Percentiles rank a stretch among this genome's conserved stretches.
These are phyloP conservation scores for Plenodomus biglobosus DNA, from an alignment of 2,329 filamentous ascomycete genomes.

Conservation along the genomic window DNA sequence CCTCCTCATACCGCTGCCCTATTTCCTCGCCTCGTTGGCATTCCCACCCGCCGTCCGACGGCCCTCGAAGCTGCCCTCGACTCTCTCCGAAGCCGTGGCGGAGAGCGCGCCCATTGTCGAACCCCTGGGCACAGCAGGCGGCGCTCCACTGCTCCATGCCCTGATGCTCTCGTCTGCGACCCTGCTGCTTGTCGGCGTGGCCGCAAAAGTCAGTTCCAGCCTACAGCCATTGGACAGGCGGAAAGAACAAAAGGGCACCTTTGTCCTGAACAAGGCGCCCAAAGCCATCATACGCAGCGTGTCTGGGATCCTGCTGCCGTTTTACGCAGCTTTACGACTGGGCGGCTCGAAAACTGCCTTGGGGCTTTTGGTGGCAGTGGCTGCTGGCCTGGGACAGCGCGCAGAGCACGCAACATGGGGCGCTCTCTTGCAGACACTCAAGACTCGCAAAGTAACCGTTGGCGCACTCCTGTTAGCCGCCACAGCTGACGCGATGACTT, in stretches of 20 bases:
- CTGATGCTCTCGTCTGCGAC: conserved; percentile 52
- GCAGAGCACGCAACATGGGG: conserved; percentile 39
- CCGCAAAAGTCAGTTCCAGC: conserved; percentile 38
- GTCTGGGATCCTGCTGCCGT: conserved; percentile 54
- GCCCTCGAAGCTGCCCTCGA: conserved; percentile 19
- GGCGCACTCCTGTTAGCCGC: conserved; percentile 39
- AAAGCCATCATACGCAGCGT: conserved; percentile 38
- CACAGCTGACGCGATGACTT: conserved; percentile 37
- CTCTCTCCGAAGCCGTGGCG: conserved; percentile 27
- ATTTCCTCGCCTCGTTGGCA: conserved; percentile 50
- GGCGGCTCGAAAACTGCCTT: conserved; percentile 58
- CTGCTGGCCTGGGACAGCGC: conserved; percentile 48
- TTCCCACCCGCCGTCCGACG: conserved; percentile 38
- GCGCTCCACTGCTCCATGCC: conserved; percentile 46
- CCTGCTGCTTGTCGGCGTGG: conserved; percentile 48
- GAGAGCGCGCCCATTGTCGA: conserved; percentile 16
- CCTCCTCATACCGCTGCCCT: conserved; percentile 54
- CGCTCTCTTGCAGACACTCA: conserved; percentile 37
- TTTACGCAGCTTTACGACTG: conserved; percentile 58
- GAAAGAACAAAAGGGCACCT: conserved; percentile 29
- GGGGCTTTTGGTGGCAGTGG: conserved; percentile 51
- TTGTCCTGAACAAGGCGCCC: conserved; percentile 11
- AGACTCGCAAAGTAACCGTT: conserved; percentile 42
- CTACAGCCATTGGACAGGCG: conserved; percentile 40
- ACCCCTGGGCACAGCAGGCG: conserved; percentile 6